Conservation (phyloP, 1,284 basidiomycete species). For the Naganishia liquefaciens region DNA sequence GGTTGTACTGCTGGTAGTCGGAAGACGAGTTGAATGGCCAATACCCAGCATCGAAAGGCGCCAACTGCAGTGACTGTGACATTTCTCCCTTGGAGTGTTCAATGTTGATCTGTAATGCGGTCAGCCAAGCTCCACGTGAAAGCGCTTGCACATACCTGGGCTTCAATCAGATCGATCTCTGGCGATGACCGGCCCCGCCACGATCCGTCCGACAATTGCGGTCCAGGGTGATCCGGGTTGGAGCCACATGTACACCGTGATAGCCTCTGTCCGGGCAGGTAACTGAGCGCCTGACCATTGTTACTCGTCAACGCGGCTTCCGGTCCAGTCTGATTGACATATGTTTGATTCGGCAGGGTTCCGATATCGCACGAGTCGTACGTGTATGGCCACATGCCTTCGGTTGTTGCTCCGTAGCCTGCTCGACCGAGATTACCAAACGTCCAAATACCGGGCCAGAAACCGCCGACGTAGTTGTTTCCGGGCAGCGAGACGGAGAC, state of each 20-base stretch:
- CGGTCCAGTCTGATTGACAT: slow-evolving; percentile 46
- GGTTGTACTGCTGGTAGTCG: slow-evolving; percentile 55
- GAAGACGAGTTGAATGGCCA: slow-evolving; percentile 47
- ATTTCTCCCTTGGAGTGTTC: slow-evolving; percentile 43
- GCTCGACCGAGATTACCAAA: slow-evolving; percentile 88
- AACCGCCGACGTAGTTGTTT: slow-evolving; percentile 58
- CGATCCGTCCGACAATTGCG: slow-evolving; percentile 45
- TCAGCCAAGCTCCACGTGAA: neutral
- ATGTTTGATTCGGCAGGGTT: slow-evolving; percentile 76
- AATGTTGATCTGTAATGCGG: slow-evolving; percentile 34
- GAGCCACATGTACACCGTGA: slow-evolving; percentile 62
- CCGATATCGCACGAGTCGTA: slow-evolving; percentile 80
- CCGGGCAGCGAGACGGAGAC: slow-evolving; percentile 81
- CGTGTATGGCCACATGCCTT: slow-evolving; percentile 58
- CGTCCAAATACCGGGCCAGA: slow-evolving; percentile 83
- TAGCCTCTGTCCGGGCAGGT: slow-evolving; percentile 60
- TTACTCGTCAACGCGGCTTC: slow-evolving; percentile 47
- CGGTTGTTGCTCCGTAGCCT: slow-evolving; percentile 76
- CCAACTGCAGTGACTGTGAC: slow-evolving; percentile 51
- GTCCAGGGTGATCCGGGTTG: slow-evolving; percentile 55
- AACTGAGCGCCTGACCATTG: slow-evolving; percentile 32
- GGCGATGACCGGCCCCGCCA: slow-evolving; percentile 56
- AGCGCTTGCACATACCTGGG: slow-evolving; percentile 46
- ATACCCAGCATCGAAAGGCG: slow-evolving; percentile 51
- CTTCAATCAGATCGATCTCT: slow-evolving; percentile 61